Evolutionary conservation across 2,329 filamentous ascomycete species (phyloP).

Genomic region (Ophiocordyceps camponoti-rufipedis): DNA sequence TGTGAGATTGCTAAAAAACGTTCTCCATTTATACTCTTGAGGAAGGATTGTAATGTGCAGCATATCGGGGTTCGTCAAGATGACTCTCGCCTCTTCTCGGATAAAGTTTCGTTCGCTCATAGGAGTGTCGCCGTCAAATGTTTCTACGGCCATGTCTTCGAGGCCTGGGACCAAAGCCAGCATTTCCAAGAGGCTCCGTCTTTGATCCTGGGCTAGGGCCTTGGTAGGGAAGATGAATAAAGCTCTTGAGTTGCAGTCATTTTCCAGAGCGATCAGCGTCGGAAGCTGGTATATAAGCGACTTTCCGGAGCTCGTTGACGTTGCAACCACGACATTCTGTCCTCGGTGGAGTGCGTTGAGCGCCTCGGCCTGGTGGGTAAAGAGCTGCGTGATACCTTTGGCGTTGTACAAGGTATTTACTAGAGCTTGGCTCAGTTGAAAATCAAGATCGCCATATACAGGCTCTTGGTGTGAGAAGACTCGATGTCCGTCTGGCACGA

Average conservation of each 20-base stretch:
- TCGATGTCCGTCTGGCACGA: conserved; percentile 82
- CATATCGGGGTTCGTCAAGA: conserved; percentile 98
- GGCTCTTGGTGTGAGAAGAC: conserved; percentile 76
- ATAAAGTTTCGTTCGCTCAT: conserved; percentile 64
- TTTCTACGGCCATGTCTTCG: conserved; percentile 65
- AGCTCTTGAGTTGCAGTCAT: conserved; percentile 57
- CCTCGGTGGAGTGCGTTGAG: conserved; percentile 76
- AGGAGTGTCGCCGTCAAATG: conserved; percentile 88
- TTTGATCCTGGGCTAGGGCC: conserved; percentile 86
- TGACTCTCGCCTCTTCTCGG: conserved; percentile 74
- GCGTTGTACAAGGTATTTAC: conserved; percentile 96
- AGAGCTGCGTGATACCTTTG: conserved; percentile 68
- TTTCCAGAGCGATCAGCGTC: conserved; percentile 71
- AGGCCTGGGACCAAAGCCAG: conserved; percentile 63
- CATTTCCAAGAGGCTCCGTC: conserved; percentile 71
- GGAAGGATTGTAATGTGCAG: conserved; percentile 85
- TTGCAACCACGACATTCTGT: conserved; percentile 77
- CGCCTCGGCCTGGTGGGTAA: conserved; percentile 82
- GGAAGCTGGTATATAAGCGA: conserved; percentile 96
- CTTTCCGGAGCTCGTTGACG: conserved; percentile 91
- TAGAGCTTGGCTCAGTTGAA: conserved; percentile 71
- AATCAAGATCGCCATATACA: conserved; percentile 67
- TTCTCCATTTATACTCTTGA: conserved; percentile 77
- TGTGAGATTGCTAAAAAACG: conserved; percentile 71
- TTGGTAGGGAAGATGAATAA: conserved; percentile 99